Percentiles rank a stretch among this genome's conserved stretches.
Conservation (phyloP, 192 early-diverging fungal genomes). For the Mortierella antarctica region DNA sequence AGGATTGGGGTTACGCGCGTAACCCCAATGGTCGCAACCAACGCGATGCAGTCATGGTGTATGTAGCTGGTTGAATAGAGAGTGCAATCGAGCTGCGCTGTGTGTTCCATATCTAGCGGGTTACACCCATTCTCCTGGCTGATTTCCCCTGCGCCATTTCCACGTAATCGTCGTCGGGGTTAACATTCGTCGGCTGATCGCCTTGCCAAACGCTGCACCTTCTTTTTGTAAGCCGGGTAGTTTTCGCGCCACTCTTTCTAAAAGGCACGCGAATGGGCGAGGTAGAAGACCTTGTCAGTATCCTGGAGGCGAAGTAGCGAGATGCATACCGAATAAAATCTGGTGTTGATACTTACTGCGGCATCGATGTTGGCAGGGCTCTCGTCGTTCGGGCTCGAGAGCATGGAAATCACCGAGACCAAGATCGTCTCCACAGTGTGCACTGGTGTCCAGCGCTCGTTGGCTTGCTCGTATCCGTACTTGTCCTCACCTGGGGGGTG, state of each 20-base stretch:
- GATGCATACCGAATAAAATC: neutral
- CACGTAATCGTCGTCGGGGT: neutral
- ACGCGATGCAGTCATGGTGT: too few relatives aligned
- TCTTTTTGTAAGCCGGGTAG: constrained; percentile 77
- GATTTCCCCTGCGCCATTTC: too few relatives aligned
- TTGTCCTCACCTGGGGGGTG: constrained; percentile 85
- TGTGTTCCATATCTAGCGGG: too few relatives aligned
- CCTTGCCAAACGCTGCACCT: constrained; percentile 72
- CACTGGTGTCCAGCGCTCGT: constrained; percentile 94
- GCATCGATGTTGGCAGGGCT: constrained; percentile 96
- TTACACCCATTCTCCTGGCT: too few relatives aligned
- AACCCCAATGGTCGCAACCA: too few relatives aligned
- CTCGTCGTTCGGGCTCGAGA: constrained; percentile 94
- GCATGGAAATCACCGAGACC: constrained; percentile 91
- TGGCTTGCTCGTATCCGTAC: constrained; percentile 90
- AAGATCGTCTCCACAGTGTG: constrained; percentile 96
- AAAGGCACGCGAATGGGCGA: neutral
- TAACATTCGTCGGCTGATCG: constrained; percentile 62
- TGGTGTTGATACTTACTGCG: constrained; percentile 66
- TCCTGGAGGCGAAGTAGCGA: neutral
- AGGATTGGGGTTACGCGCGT: too few relatives aligned
- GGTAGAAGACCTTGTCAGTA: neutral
- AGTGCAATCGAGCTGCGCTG: too few relatives aligned
- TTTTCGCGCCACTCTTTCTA: constrained; percentile 84
- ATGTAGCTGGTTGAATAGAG: too few relatives aligned